Evolutionary conservation across 345 rosid genomes (phyloP).

Genomic region (Pistacia integerrima): DNA sequence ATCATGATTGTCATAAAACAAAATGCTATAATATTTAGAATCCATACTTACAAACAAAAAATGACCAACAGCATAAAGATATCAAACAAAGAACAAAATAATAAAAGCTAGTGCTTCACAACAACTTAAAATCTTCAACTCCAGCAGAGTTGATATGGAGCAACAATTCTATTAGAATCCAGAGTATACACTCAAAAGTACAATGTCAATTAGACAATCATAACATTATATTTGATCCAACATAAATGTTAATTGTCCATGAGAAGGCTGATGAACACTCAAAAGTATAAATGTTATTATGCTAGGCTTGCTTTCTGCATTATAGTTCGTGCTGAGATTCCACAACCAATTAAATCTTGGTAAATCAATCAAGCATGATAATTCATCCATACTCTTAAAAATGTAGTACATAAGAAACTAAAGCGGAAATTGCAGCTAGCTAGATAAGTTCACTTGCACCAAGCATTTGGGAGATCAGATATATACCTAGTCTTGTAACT

Average conservation of each 20-base stretch:
- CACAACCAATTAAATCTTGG: not conserved
- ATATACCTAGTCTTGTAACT: not conserved
- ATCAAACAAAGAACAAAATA: not conserved
- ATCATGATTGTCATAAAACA: not conserved
- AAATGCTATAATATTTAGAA: not conserved
- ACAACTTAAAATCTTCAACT: not conserved
- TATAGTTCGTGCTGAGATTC: slow-evolving; percentile 1
- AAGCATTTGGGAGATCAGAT: not conserved
- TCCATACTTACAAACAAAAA: not conserved
- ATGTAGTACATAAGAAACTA: not conserved
- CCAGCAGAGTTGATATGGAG: not conserved
- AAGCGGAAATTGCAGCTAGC: not conserved
- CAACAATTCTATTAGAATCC: not conserved
- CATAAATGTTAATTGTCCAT: not conserved
- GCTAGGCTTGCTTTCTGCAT: not conserved
- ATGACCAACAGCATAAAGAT: not conserved
- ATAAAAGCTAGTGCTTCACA: not conserved
- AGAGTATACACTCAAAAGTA: not conserved
- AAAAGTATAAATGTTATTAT: no score
- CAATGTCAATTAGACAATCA: not conserved
- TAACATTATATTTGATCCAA: not conserved
- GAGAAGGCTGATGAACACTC: not conserved
- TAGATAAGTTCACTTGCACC: not conserved
- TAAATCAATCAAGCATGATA: not conserved
- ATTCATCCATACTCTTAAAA: not conserved